Conservation (phyloP, 768 basidiomycete genomes). For the Tubosaeta sp. region DNA sequence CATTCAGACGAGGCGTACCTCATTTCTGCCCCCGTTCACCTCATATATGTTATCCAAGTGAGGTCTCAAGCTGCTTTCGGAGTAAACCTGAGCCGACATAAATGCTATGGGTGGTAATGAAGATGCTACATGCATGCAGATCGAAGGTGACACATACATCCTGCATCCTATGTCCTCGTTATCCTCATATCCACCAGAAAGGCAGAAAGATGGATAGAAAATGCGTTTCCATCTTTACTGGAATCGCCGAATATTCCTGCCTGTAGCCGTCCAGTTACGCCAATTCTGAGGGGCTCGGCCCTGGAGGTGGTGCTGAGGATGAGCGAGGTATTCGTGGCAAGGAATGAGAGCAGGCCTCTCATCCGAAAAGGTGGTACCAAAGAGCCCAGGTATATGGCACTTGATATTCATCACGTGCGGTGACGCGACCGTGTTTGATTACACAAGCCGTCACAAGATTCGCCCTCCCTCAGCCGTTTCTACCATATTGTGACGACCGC, state of each 20-base stretch:
- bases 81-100: constrained; percentile 33
- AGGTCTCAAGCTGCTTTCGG: background rate
- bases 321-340: background rate
- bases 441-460: too few species aligned
- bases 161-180: constrained; percentile 34
- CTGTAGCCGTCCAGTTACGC: constrained; percentile 31
- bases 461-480: too few species aligned
- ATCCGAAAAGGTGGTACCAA: constrained; percentile 19
- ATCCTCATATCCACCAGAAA: constrained; percentile 41
- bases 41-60: background rate
- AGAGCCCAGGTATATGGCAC: constrained; percentile 26
- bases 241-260: constrained; percentile 40
- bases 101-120: constrained; percentile 21
- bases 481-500: too few species aligned
- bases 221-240: constrained; percentile 27
- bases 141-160: constrained; percentile 27
- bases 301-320: constrained; percentile 13
- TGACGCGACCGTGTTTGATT: too few species aligned
- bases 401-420: too few species aligned
- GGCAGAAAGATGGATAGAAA: constrained; percentile 31
- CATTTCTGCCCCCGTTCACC: constrained; percentile 20
- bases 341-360: constrained; percentile 4
- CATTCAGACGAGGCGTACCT: constrained; percentile 10
- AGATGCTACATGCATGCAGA: background rate
- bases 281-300: constrained; percentile 16